Evolutionary conservation across 345 rosid genomes (phyloP).

Genomic region (Heritiera fomes): DNA sequence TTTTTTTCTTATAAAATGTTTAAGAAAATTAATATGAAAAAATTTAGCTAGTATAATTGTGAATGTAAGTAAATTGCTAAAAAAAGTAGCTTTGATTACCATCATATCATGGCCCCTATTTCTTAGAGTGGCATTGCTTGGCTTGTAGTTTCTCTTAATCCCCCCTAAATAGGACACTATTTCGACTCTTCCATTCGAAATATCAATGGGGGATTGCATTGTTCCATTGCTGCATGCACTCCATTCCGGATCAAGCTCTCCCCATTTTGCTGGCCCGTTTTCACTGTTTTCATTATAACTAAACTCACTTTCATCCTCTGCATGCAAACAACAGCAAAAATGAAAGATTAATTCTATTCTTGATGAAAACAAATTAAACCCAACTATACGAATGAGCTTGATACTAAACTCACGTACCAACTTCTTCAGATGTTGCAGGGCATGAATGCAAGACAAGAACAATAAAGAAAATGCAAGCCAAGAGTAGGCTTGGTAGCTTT

Average conservation of each 20-base stretch:
- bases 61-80: no score
- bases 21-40: no score
- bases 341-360: not conserved
- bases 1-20: no score
- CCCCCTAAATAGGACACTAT: constrained; percentile 49
- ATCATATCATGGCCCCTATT: constrained; percentile 89
- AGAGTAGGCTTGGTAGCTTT: constrained; percentile 24
- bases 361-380: not conserved
- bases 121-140: constrained; percentile 54
- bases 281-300: constrained; percentile 36
- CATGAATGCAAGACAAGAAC: constrained; percentile 20
- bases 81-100: constrained; percentile 38
- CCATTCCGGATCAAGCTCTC: constrained; percentile 65
- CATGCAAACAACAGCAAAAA: not conserved
- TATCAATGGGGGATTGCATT: constrained; percentile 87
- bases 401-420: constrained; percentile 33
- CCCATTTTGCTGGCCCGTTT: constrained; percentile 72
- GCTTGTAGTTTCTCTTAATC: constrained; percentile 52
- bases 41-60: no score
- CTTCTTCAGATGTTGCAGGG: constrained; percentile 38
- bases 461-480: constrained; percentile 27
- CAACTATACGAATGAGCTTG: no score
- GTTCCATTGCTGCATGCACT: constrained; percentile 57
- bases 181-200: constrained; percentile 50
- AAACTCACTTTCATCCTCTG: constrained; percentile 76